These are phyloP conservation scores for Phyllosticta capitalensis DNA, from an alignment of 2,329 filamentous ascomycete genomes.

Conservation along the genomic window DNA sequence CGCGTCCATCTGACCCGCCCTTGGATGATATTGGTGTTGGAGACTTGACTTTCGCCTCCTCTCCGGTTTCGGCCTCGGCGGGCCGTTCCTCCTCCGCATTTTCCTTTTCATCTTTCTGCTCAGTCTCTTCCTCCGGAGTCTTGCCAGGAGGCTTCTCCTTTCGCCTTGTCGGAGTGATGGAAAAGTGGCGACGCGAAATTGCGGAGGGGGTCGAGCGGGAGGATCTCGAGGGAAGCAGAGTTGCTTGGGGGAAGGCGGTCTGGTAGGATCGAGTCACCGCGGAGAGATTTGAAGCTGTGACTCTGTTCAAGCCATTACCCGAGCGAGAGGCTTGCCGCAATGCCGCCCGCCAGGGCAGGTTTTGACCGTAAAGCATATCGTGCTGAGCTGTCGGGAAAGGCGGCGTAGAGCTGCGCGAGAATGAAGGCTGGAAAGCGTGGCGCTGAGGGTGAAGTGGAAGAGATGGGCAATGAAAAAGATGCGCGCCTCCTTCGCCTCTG, in stretches of 20 bases:
- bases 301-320: slow-evolving; percentile 16
- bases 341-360: slow-evolving; percentile 55
- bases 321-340: slow-evolving; percentile 41
- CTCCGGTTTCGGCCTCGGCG: slow-evolving; percentile 32
- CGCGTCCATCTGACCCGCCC: slow-evolving; percentile 46
- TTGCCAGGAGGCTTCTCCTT: slow-evolving; percentile 48
- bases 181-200: slow-evolving; percentile 25
- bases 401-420: neutral
- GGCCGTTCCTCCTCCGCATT: slow-evolving; percentile 31
- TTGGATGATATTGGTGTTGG: slow-evolving; percentile 43
- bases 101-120: slow-evolving; percentile 29
- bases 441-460: neutral
- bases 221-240: slow-evolving; percentile 21
- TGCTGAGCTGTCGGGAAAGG: slow-evolving; percentile 1
- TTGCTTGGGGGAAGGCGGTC: neutral
- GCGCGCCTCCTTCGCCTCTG: neutral
- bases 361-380: slow-evolving; percentile 54
- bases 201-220: slow-evolving; percentile 23
- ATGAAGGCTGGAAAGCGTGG: neutral
- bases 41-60: slow-evolving; percentile 37
- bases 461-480: neutral
- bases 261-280: slow-evolving; percentile 5
- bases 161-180: slow-evolving; percentile 4
- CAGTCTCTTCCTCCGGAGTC: slow-evolving; percentile 39
- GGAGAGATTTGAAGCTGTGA: neutral